Evolutionary conservation across 225 moss, liverwort and hornwort genomes (phyloP), one percentile per base, ranked within the genome.

Genomic region (Sphagnum tenellum): DNA sequence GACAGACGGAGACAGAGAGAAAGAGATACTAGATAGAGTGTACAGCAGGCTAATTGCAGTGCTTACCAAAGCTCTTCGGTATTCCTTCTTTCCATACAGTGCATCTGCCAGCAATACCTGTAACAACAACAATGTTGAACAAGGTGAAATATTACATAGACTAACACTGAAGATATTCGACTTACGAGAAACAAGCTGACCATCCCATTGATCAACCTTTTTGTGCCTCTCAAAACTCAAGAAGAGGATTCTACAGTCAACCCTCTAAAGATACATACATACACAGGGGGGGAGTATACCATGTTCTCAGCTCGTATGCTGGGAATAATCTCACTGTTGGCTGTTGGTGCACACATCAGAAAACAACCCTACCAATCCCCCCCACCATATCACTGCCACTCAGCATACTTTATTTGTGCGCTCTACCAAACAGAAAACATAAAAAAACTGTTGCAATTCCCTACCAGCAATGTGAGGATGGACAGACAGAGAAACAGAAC

Each of bases 51-150:
- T 68, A 50, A 58, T 12, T 47, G 45, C 68, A 45, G 57, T 64
- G 61, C 87, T 73, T 82, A 92, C 92, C 76, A 95, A 74, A 45
- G 95, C 95, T 72, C 95, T 82, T 64, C 76, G 76, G 63, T 88
- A 88, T 69, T 95, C 95, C 76, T 89, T 95, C 63, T 74, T 84
- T 10, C 88, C 95, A 61, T 87, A 88, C 49, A 92, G 76, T 51
- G 95, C 95, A 82, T 95, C 95, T 58, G 82, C 95, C 66, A 79
- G 75, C n/a, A 95, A 69, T 62, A 89, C 70, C 88, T 92, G 81
- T 64, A 57, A 29, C 29, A 29, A 29, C 29, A 29, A 29, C 29
- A 29, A 29, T 29, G 29, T 29, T 29, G 29, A 29, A 29, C 29
- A 29, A 29, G 29, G 29, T 29, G 29, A 29, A 29, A 29, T 29